Evolutionary conservation across 352 stramenopile species (phyloP).

Genomic region (Elongisporangium undulatum): DNA sequence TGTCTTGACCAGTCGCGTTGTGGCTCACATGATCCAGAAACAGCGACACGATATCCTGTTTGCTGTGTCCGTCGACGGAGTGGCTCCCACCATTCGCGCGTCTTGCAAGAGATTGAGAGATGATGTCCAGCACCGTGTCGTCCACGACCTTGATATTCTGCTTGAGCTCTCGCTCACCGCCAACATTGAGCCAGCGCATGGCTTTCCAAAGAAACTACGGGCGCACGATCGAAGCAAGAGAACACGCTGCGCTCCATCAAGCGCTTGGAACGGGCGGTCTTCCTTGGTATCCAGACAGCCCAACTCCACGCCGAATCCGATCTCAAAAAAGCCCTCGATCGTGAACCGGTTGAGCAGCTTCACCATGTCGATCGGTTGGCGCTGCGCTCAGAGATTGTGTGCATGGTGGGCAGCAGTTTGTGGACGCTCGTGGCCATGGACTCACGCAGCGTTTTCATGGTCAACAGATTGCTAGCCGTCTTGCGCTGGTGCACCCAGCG

Average conservation of each 20-base stretch:
- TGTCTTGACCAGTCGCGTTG: no score
- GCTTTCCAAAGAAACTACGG: conserved; percentile 36
- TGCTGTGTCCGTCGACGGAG: conserved; percentile 1
- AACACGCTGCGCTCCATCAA: conserved; percentile 34
- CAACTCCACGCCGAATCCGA: conserved; percentile 36
- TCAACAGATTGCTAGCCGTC: conserved; percentile 86
- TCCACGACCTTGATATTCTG: conserved; percentile 16
- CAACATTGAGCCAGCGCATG: no score
- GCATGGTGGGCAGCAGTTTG: conserved; percentile 16
- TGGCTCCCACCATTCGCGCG: conserved; percentile 4
- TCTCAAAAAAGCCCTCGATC: conserved; percentile 41
- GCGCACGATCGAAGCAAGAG: conserved; percentile 25
- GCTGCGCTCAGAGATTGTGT: conserved; percentile 13
- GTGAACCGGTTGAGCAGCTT: conserved; percentile 40
- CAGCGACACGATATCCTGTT: conserved; percentile 10
- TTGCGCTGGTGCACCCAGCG: no score
- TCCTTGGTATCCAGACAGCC: conserved; percentile 30
- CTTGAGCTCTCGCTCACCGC: conserved; percentile 20
- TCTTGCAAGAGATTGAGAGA: conserved; percentile 14
- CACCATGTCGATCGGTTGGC: conserved; percentile 27
- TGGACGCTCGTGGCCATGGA: conserved; percentile 30
- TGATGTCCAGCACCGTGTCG: conserved; percentile 11
- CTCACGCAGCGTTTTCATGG: conserved; percentile 48
- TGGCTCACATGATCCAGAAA: conserved; percentile 11
- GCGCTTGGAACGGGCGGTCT: conserved; percentile 34